Evolutionary conservation across 495 filamentous ascomycete genomes (phyloP), one percentile per base, ranked within the genome.

Genomic region (Tuber aestivum): DNA sequence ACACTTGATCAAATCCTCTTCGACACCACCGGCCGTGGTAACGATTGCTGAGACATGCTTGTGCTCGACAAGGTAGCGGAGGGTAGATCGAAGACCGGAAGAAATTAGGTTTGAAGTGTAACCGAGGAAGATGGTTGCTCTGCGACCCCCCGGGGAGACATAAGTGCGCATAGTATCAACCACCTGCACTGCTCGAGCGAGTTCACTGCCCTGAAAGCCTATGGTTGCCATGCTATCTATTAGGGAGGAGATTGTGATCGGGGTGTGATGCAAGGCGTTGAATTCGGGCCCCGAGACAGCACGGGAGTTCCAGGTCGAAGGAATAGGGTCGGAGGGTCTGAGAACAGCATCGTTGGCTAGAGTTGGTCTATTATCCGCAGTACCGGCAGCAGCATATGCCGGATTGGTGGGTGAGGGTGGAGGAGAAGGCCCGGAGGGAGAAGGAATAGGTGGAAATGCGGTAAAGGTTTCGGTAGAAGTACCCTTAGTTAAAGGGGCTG

Each of bases 1-100:
- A 79, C 96, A 98, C 85, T 99, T 99, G 87, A 98, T 98, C 69
- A 99, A 87, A 83, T 98, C 95, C 84, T 99, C 95, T 84, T 99
- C 95, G 44, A 99, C 89, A 7, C 94, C 96, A n/a, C 95, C 95
- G 0, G 96, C 95, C 3, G 95, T 96, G 23, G 95, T 96, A 74
- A 99, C 96, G 77, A 98, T 92, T 74, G 91, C 92, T 1, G 92
- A 94, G 75, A 98, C 90, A 83, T 98, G 94, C 45, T 89, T 89
- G 84, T 98, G 93, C 83, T 97, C 88, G 20, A 97, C 95, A 1
- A 98, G 89, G 84, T 93, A 98, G 37, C 96, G 92, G 79, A 99
- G 85, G 38, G 93, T 95, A 77, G 95, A 93, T 32, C 95, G 89
- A 5, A 99, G 88, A 20, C 96, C 95, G 32, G 95, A 98, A 1